Evolutionary conservation across 176 grass and related monocot genomes (phyloP), one percentile per base, ranked within the genome.

Genomic region (Rhynchospora tenuis): DNA sequence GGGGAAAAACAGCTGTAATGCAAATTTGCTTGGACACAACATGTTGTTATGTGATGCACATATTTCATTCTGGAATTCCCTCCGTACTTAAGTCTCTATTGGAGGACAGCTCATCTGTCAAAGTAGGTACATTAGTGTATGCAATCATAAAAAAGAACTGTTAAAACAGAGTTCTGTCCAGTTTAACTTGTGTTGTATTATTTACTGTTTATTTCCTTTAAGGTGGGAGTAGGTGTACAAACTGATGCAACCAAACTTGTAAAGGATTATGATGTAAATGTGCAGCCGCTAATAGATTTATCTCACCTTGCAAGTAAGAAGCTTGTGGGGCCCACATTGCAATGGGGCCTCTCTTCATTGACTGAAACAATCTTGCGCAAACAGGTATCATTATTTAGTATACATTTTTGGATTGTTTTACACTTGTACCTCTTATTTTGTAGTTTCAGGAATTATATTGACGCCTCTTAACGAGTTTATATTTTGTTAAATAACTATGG

Each of bases 201-300:
- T 51, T 61, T 60, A 1, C 7, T 86, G 10, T 42, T 47, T 71
- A 4, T 72, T 79, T 84, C 14, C 73, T 60, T 91, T 81, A 62
- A 98, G 95, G 95, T 98, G 63, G 95, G 92, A 88, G 59, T 98
- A 67, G 76, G 89, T 83, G 90, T 98, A 90, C 86, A 73, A 64
- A 86, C 88, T 3, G 92, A 98, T 84, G 95, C 92, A 56, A 83
- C 83, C 55, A 98, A 98, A 86, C 81, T 98, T 56, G 47, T 52
- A 63, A 94, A 91, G 2, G 95, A 98, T 22, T 98, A 98, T 85
- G 62, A 80, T 80, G 79, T 94, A 17, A 71, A 42, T 85, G 81
- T 98, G 20, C 81, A 91, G 74, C 87, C 92, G 43, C 83, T 98
- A 81, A 89, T 84, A 84, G 95, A 98, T 87, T 86, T 98, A 73